phyloP scores from a whole-genome alignment of 345 rosid genomes.

The Linum trigynum region DNA sequence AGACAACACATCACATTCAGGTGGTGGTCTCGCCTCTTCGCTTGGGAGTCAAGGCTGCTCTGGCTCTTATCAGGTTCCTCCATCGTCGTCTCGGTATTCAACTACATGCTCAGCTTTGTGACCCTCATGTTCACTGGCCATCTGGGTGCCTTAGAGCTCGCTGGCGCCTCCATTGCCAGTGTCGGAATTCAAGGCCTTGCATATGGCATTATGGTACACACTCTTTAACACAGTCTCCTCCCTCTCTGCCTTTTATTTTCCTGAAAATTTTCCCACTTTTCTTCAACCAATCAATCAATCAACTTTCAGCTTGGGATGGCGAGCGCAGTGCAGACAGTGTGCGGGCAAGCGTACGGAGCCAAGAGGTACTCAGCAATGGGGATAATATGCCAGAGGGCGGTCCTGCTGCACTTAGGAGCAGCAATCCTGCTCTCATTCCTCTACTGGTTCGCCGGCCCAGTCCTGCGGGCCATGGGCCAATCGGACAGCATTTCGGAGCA shows the following conservation, averaged over 20 bases:
- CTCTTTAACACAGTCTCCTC: neutral
- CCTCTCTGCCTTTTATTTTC: neutral
- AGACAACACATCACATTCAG: conserved; percentile 22
- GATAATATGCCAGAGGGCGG: conserved; percentile 78
- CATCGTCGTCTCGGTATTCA: conserved; percentile 53
- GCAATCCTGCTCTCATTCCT: conserved; percentile 59
- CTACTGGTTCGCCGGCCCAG: conserved; percentile 57
- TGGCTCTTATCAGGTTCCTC: conserved; percentile 76
- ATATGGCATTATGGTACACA: conserved; percentile 78
- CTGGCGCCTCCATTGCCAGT: conserved; percentile 80
- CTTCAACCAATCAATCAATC: neutral
- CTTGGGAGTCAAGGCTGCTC: conserved; percentile 75
- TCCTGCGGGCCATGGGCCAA: conserved; percentile 55
- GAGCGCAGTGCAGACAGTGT: conserved; percentile 89
- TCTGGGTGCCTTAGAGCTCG: conserved; percentile 64
- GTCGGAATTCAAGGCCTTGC: conserved; percentile 95
- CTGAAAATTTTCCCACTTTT: too few relatives aligned
- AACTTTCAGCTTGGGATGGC: conserved; percentile 73
- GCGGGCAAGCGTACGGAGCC: conserved; percentile 95
- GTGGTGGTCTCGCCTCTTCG: conserved; percentile 66
- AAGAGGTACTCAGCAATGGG: conserved; percentile 66
- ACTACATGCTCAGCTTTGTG: conserved; percentile 77
- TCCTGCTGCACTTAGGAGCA: conserved; percentile 64
- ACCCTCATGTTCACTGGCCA: conserved; percentile 74
- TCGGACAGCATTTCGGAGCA: conserved; percentile 45